Percentiles rank a stretch among this genome's conserved stretches.
phyloP scores from a whole-genome alignment of 306 rosid species.

The Gastrolobium villosum region DNA sequence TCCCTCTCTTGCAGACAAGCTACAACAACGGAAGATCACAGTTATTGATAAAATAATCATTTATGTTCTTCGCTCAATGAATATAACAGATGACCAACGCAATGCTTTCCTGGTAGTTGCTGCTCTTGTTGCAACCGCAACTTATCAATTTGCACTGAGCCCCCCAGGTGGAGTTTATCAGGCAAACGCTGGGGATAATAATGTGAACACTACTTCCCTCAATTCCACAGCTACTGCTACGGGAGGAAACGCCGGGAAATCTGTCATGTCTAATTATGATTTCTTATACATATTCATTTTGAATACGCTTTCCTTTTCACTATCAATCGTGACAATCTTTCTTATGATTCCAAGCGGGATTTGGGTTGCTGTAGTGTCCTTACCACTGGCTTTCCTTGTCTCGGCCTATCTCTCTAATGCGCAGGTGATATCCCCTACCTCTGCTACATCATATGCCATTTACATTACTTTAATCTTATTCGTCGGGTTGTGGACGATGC shows the following conservation, averaged over 20 bases:
- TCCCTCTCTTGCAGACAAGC: not conserved
- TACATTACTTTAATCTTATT: too few species aligned
- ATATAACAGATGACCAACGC: slow-evolving; percentile 3
- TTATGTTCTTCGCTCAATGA: not conserved
- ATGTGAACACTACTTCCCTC: not conserved
- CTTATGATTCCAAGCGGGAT: not conserved
- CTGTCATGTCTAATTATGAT: not conserved
- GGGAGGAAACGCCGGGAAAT: not conserved
- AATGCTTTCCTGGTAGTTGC: not conserved
- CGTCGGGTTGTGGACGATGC: too few species aligned
- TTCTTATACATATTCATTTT: not conserved
- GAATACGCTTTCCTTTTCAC: not conserved
- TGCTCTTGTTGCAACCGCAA: slow-evolving; percentile 7
- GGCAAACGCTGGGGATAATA: not conserved
- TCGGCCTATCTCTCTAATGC: not conserved
- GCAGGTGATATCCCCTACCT: not conserved
- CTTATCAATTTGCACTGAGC: not conserved
- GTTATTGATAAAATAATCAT: not conserved
- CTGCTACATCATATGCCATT: too few species aligned
- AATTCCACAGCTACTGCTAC: too few species aligned
- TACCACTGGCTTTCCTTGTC: not conserved
- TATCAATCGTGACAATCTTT: not conserved
- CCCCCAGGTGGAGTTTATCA: slow-evolving; percentile 26
- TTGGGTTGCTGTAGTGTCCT: not conserved
- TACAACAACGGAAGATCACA: too few species aligned